Percentiles rank a stretch among this genome's conserved stretches.
Conservation (phyloP, 2,329 filamentous ascomycete genomes). For the Harringtonia lauricola region DNA sequence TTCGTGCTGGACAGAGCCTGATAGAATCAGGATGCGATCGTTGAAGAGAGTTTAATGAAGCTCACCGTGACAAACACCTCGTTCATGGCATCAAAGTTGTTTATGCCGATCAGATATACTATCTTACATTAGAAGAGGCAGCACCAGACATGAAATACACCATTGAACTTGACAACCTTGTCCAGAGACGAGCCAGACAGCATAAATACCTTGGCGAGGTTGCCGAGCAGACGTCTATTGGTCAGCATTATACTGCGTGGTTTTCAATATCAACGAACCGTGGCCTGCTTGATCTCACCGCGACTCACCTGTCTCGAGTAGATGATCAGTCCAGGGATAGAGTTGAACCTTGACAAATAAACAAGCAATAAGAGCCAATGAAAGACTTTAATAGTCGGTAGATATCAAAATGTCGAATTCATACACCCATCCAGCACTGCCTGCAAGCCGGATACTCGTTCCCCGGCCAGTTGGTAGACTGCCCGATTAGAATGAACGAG, state of each 20-base stretch:
- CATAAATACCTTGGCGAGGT: not conserved
- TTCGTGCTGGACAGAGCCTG: not conserved
- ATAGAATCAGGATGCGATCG: no score
- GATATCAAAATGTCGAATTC: no score
- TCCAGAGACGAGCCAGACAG: not conserved
- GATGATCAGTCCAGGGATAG: not conserved
- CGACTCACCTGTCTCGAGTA: not conserved
- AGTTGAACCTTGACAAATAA: not conserved
- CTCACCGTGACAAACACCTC: not conserved
- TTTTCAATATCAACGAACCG: not conserved
- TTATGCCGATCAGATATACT: not conserved
- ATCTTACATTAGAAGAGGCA: no score
- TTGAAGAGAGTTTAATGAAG: not conserved
- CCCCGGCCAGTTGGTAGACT: no score
- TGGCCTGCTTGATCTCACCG: not conserved
- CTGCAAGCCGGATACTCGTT: no score
- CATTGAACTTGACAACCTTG: constrained; percentile 1
- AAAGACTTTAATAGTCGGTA: no score
- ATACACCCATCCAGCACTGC: no score
- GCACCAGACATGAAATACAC: no score
- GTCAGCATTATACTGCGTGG: not conserved
- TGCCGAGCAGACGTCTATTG: not conserved
- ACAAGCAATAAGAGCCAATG: no score
- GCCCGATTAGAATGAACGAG: no score
- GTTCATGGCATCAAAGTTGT: not conserved